These are phyloP conservation scores for Neofusicoccum cordaticola DNA, from an alignment of 2,329 filamentous ascomycete genomes.

Conservation along the genomic window DNA sequence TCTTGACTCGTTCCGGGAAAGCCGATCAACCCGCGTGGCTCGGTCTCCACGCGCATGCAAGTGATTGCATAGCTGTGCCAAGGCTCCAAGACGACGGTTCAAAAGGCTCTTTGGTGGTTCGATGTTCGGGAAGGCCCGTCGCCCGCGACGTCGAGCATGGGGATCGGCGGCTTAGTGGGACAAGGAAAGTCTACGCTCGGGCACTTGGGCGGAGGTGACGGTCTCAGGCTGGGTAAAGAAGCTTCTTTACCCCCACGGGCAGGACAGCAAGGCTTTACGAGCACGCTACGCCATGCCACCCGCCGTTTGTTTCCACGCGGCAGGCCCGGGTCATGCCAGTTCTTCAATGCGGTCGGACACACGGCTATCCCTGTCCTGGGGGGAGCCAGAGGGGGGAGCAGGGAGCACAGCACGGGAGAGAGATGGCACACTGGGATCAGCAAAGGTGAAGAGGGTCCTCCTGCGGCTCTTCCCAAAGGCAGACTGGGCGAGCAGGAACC, in stretches of 20 bases:
- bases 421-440: constrained; percentile 1
- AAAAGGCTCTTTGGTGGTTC: background rate
- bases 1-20: background rate
- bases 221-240: background rate
- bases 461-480: constrained; percentile 12
- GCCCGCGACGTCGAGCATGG: background rate
- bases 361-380: background rate
- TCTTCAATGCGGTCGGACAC: constrained; percentile 4
- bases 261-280: background rate
- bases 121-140: constrained; percentile 4
- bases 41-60: background rate
- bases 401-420: constrained; percentile 1
- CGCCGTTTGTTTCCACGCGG: background rate
- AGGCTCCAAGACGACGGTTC: background rate
- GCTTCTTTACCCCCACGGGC: background rate
- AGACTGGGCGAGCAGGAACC: background rate
- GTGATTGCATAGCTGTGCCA: background rate
- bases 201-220: background rate
- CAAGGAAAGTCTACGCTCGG: background rate
- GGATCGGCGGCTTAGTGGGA: constrained; percentile 2
- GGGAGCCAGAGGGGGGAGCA: background rate
- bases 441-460: constrained; percentile 6
- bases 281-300: background rate
- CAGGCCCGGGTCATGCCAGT: background rate
- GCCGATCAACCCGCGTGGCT: background rate